Evolutionary conservation across 768 basidiomycete genomes (phyloP), one percentile per base, ranked within the genome.

Genomic region (Auricularia cornea): DNA sequence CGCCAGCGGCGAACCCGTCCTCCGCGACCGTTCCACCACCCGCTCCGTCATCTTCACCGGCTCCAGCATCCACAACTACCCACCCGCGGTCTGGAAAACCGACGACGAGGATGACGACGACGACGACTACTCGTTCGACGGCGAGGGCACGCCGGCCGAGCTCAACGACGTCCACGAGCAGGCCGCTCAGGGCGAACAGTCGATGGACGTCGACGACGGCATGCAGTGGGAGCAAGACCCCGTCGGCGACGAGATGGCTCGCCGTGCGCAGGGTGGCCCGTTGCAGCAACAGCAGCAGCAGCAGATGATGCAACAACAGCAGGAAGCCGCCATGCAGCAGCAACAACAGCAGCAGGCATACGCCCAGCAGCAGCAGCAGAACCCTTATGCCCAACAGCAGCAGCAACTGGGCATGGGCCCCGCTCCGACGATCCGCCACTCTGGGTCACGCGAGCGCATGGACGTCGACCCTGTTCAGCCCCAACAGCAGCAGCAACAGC

Each of bases 151-250:
- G 1, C 84, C 83, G 20, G 83, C 80, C 63, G 71, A 73, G 28
- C 70, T 76, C 62, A 40, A 40, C 38, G 38, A 40, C 38, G 38
- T 18, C 18, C 38, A 40, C 38, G 78, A 79, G 59, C 77, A 77
- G 38, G 67, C 23, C 61, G 54, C 38, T 8, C 38, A 40, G 18
- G 8, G 8, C 38, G 8, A 8, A 18, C 38, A 40, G 38, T 8
- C 38, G 38, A 40, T 40, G 38, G 38, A 40, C 8, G 10, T 70
- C 10, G 92, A 93, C 64, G 93, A 94, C 69, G 89, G 87, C 2
- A 90, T 95, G 84, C 82, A 83, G 64, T 95, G 94, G 94, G 92
- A 94, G 59, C 90, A 93, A 61, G 74, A 79, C 40, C 81, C 79
- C 12, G 85, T 83, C 2, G 84, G 83, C 61, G 78, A 81, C 54